A percentile compares a stretch with the other conserved stretches of the same genome.
Conservation (phyloP, 345 rosid species). For the Arabis hirsuta region DNA sequence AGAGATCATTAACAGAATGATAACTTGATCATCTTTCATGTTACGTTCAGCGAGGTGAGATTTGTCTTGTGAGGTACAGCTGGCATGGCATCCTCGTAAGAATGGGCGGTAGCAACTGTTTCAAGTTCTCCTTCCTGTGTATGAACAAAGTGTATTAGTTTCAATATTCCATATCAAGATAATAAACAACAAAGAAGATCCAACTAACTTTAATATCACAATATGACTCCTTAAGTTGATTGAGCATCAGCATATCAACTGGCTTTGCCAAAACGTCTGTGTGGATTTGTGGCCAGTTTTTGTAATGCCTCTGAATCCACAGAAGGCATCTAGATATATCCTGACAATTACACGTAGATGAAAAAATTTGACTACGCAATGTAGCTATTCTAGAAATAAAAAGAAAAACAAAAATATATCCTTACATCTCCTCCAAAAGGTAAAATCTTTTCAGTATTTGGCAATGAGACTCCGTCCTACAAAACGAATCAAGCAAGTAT, state of each 20-base stretch:
- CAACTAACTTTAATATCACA: slow-evolving; percentile 76
- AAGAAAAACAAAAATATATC: slow-evolving; percentile 35
- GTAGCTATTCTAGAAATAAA: slow-evolving; percentile 26
- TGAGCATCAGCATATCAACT: slow-evolving; percentile 82
- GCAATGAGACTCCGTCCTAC: slow-evolving; percentile 95
- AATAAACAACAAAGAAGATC: slow-evolving; percentile 6
- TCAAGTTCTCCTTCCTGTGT: slow-evolving; percentile 80
- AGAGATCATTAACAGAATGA: not conserved
- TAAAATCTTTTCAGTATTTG: slow-evolving; percentile 86
- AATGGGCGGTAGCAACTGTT: slow-evolving; percentile 67
- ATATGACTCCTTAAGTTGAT: slow-evolving; percentile 73
- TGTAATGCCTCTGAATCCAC: slow-evolving; percentile 96
- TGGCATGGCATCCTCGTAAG: slow-evolving; percentile 73
- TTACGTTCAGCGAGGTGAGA: slow-evolving; percentile 83
- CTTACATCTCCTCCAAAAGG: slow-evolving; percentile 96
- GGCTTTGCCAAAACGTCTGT: slow-evolving; percentile 83
- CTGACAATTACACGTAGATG: slow-evolving; percentile 46
- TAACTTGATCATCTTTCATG: not conserved
- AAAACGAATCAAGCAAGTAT: slow-evolving; percentile 29
- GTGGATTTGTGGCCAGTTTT: slow-evolving; percentile 87
- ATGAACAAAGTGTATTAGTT: slow-evolving; percentile 10
- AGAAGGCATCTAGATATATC: slow-evolving; percentile 96
- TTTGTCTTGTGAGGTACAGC: slow-evolving; percentile 81
- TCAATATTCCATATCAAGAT: slow-evolving; percentile 24
- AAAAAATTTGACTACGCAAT: slow-evolving; percentile 18